phyloP scores from a whole-genome alignment of 208 protist species.

The Leishmania braziliensis region DNA sequence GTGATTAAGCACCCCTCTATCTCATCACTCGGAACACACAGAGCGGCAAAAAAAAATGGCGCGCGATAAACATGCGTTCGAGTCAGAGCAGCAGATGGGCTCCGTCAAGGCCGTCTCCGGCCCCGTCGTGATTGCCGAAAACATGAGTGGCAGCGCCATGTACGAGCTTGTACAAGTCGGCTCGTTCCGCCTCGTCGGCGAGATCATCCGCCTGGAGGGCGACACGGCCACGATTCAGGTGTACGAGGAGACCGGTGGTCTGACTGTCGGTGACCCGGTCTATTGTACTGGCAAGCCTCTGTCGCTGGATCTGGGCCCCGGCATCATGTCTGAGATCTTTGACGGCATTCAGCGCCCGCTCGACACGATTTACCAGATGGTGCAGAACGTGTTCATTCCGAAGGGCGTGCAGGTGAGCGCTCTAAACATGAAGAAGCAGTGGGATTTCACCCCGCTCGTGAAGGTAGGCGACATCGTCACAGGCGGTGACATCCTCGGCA shows the following conservation, averaged over 20 bases:
- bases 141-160: constrained; percentile 99
- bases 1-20: not conserved
- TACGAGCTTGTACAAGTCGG: constrained; percentile 99
- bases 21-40: not conserved
- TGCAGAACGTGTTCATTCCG: constrained; percentile 99
- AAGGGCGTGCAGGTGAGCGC: constrained; percentile 97
- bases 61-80: constrained; percentile 67
- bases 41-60: constrained; percentile 34
- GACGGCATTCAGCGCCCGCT: constrained; percentile 99
- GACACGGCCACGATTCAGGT: constrained; percentile 99
- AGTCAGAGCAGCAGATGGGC: constrained; percentile 82
- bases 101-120: constrained; percentile 93
- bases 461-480: constrained; percentile 97
- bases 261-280: constrained; percentile 99
- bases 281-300: constrained; percentile 98
- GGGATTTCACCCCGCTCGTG: constrained; percentile 95
- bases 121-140: constrained; percentile 99
- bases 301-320: constrained; percentile 99
- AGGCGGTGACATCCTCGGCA: constrained; percentile 97
- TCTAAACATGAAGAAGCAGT: constrained; percentile 94
- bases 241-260: constrained; percentile 99
- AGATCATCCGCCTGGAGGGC: constrained; percentile 99
- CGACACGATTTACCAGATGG: constrained; percentile 96
- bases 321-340: constrained; percentile 99
- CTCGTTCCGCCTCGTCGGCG: constrained; percentile 97